Conservation (phyloP, 208 protist species). For the Acanthamoeba rhysodes region DNA sequence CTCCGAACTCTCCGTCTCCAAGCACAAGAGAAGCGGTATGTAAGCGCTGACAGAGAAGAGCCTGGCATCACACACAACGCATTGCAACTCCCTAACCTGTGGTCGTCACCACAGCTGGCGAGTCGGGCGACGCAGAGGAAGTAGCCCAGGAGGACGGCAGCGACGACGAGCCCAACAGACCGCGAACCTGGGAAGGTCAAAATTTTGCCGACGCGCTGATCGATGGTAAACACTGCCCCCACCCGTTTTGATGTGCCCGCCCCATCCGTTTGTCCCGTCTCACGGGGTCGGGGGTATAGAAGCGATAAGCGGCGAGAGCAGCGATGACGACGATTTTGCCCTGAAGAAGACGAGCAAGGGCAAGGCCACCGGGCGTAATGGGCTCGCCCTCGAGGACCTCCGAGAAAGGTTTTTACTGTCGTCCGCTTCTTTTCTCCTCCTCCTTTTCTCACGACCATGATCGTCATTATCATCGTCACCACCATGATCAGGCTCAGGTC, state of each 20-base stretch:
- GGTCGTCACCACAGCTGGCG: not conserved
- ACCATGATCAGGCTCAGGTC: not conserved
- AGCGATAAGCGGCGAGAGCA: conserved; percentile 20
- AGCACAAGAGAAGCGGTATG: not conserved
- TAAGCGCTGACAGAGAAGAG: not conserved
- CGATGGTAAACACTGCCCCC: not conserved
- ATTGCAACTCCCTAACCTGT: not conserved
- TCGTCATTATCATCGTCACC: not conserved
- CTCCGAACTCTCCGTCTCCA: conserved; percentile 7
- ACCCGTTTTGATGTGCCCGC: not conserved
- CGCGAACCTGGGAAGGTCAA: not conserved
- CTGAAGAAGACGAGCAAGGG: not conserved
- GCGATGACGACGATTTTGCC: not conserved
- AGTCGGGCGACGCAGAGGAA: not conserved
- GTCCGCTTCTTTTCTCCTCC: not conserved
- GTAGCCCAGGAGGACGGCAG: not conserved
- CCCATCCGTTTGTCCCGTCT: too few relatives aligned
- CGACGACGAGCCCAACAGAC: not conserved
- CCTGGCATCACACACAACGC: too few relatives aligned
- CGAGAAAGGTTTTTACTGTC: not conserved
- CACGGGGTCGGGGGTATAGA: too few relatives aligned
- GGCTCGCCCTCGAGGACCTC: conserved; percentile 45
- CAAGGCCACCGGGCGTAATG: not conserved
- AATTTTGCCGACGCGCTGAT: conserved; percentile 27
- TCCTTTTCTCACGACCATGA: not conserved